Evolutionary conservation across 2,329 filamentous ascomycete species (phyloP).

Genomic region (Botrytis porri): DNA sequence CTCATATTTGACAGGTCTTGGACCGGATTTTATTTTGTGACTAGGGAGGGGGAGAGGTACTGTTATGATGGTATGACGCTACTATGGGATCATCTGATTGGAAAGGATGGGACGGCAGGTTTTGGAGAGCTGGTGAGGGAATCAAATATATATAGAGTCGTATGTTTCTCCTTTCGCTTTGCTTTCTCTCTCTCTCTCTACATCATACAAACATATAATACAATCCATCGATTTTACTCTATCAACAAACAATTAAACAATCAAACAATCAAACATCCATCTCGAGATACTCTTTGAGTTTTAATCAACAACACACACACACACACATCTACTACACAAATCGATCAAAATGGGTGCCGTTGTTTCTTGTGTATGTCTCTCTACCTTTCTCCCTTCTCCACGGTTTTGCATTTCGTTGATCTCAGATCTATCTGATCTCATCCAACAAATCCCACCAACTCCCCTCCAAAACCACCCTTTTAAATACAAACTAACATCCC

Average conservation of each 20-base stretch:
- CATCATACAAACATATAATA: not conserved
- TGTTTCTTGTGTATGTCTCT: conserved; percentile 40
- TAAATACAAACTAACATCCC: not conserved
- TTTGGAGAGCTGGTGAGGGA: not conserved
- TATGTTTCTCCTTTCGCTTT: not conserved
- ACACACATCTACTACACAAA: conserved; percentile 4
- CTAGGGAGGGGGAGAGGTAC: not conserved
- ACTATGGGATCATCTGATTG: not conserved
- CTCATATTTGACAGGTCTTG: not conserved
- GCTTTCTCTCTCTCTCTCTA: not conserved
- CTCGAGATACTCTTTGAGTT: not conserved
- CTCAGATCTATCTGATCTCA: not conserved
- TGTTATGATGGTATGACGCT: conserved; percentile 14
- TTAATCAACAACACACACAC: not conserved
- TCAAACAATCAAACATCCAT: not conserved
- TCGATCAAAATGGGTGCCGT: conserved; percentile 39
- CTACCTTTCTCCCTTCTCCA: not conserved
- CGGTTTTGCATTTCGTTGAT: not conserved
- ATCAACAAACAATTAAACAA: not conserved
- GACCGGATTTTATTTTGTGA: not conserved
- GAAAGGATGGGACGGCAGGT: not conserved
- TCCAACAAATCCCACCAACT: not conserved
- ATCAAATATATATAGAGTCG: conserved; percentile 5
- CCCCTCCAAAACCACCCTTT: conserved; percentile 7
- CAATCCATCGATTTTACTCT: not conserved